These are phyloP conservation scores for Silene latifolia DNA, from an alignment of 148 eudicot genomes.

Conservation along the genomic window DNA sequence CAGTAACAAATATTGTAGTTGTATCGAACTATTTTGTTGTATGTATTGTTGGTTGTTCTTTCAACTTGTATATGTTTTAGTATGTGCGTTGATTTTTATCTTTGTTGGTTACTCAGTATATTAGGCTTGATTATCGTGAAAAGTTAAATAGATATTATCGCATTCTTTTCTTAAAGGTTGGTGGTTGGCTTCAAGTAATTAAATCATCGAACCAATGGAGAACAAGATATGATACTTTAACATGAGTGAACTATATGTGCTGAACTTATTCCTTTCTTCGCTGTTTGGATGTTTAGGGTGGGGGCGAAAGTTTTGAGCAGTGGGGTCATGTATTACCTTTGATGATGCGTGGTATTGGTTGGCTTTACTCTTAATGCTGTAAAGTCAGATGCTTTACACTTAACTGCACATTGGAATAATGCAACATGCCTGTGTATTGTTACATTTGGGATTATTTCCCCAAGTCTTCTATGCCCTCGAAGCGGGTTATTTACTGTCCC, in stretches of 20 bases:
- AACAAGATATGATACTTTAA: not conserved
- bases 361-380: not conserved
- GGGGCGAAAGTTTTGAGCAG: not conserved
- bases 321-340: not conserved
- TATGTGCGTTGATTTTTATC: not conserved
- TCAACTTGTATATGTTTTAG: not conserved
- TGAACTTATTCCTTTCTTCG: not conserved
- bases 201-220: not conserved
- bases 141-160: not conserved
- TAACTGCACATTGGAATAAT: slow-evolving; percentile 2
- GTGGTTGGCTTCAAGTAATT: not conserved
- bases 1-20: not conserved
- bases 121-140: not conserved
- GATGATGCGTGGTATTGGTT: not conserved
- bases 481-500: slow-evolving; percentile 14
- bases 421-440: slow-evolving; percentile 6
- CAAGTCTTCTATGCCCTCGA: not conserved
- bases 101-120: not conserved
- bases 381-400: slow-evolving; percentile 6
- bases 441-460: not conserved
- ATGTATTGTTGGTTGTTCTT: not conserved
- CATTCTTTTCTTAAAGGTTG: not conserved
- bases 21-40: not conserved
- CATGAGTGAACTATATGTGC: not conserved
- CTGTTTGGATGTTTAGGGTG: slow-evolving; percentile 5